Percentiles rank a stretch among this genome's conserved stretches.
These are phyloP conservation scores for Pythium vanterpoolii DNA, from an alignment of 352 stramenopile species.

Conservation along the genomic window DNA sequence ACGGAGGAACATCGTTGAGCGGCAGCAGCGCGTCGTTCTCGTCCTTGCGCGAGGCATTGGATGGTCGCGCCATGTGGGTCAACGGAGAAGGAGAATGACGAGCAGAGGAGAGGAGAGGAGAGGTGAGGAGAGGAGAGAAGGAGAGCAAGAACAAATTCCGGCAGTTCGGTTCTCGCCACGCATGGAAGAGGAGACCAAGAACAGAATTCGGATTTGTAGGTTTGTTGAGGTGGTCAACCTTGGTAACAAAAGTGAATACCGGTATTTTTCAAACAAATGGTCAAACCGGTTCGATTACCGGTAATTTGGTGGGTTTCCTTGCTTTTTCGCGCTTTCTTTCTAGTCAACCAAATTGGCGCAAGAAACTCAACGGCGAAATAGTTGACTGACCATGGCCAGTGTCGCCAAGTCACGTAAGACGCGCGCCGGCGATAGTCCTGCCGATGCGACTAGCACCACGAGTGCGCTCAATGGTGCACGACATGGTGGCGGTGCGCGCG, in stretches of 20 bases:
- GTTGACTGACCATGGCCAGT: neutral
- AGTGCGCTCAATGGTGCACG: neutral
- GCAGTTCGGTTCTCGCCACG: neutral
- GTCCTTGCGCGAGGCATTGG: neutral
- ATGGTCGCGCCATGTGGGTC: conserved; percentile 4
- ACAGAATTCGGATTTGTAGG: neutral
- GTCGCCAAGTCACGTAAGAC: conserved; percentile 25
- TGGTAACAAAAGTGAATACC: conserved; percentile 6
- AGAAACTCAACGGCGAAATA: conserved; percentile 5
- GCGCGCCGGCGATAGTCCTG: conserved; percentile 17
- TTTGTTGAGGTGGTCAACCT: conserved; percentile 6
- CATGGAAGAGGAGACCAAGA: neutral
- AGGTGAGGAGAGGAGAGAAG: neutral
- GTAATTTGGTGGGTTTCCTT: conserved; percentile 3
- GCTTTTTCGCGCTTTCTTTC: conserved; percentile 5
- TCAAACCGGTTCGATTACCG: conserved; percentile 7
- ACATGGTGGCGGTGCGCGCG: conserved; percentile 1
- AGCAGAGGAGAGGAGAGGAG: neutral
- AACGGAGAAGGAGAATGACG: neutral
- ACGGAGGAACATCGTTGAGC: no score
- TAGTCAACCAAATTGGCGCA: conserved; percentile 16
- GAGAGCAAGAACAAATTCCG: neutral
- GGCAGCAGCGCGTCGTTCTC: conserved; percentile 20
- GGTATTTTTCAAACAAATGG: conserved; percentile 6
- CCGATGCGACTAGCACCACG: neutral